Evolutionary conservation across 1,139 yeast species (phyloP).

Genomic region (Pichia sp.): DNA sequence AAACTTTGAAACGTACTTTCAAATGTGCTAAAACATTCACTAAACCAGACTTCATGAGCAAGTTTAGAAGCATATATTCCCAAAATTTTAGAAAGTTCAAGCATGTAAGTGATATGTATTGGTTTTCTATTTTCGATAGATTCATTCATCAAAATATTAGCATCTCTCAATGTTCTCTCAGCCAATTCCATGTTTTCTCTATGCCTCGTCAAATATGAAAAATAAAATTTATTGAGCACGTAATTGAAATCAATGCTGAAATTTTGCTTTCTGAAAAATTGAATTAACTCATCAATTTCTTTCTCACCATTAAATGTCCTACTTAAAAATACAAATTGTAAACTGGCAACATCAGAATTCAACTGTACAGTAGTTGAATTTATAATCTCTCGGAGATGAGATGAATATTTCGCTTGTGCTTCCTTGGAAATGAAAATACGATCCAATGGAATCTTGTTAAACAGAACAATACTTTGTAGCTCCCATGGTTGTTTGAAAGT

Average conservation of each 20-base stretch:
- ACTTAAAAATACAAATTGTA: slow-evolving; percentile 11
- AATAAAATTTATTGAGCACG: slow-evolving; percentile 4
- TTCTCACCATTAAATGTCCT: not conserved
- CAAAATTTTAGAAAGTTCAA: slow-evolving; percentile 12
- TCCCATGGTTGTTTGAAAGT: slow-evolving; percentile 13
- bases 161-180: slow-evolving; percentile 1
- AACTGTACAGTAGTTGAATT: slow-evolving; percentile 10
- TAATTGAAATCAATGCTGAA: slow-evolving; percentile 7
- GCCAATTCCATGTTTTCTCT: not conserved
- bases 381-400: slow-evolving; percentile 1
- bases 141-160: not conserved
- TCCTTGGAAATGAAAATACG: not conserved
- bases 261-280: not conserved
- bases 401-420: slow-evolving; percentile 2
- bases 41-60: slow-evolving; percentile 10
- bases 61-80: slow-evolving; percentile 10
- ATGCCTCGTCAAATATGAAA: slow-evolving; percentile 1
- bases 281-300: not conserved
- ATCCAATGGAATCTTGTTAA: slow-evolving; percentile 11
- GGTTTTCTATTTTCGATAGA: slow-evolving; percentile 1
- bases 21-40: slow-evolving; percentile 2
- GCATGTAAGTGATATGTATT: slow-evolving; percentile 8
- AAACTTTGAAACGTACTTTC: not conserved
- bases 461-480: slow-evolving; percentile 13
- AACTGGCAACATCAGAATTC: slow-evolving; percentile 7